phyloP scores from a whole-genome alignment of 2,329 filamentous ascomycete genomes.

The Apiospora saccharicola region DNA sequence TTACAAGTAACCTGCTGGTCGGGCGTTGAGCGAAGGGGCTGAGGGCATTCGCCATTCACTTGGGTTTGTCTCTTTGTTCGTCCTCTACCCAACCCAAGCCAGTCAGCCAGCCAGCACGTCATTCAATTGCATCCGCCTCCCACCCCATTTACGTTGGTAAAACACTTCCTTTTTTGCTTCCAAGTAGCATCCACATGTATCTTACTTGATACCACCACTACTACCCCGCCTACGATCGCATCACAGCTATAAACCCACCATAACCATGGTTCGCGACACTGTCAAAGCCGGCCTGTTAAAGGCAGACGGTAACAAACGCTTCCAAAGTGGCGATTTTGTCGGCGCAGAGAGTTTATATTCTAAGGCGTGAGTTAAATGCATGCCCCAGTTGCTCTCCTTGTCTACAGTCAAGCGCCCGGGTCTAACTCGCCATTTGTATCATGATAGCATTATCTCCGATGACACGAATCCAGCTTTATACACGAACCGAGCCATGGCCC shows the following conservation, averaged over 20 bases:
- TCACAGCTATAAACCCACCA: neutral
- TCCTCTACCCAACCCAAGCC: neutral
- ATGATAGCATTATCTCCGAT: slow-evolving; percentile 75
- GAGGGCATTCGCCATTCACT: neutral
- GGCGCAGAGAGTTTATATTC: slow-evolving; percentile 61
- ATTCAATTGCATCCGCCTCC: slow-evolving; percentile 1
- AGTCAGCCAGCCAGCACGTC: neutral
- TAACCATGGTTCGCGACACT: slow-evolving; percentile 22
- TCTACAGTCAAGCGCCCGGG: neutral
- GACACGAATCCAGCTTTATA: slow-evolving; percentile 80
- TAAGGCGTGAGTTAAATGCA: slow-evolving; percentile 62
- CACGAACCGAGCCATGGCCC: slow-evolving; percentile 87
- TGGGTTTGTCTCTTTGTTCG: slow-evolving; percentile 1
- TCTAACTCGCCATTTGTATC: neutral
- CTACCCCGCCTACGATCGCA: neutral
- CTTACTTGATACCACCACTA: neutral
- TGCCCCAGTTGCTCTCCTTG: neutral
- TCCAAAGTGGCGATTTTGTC: slow-evolving; percentile 59
- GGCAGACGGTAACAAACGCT: slow-evolving; percentile 53
- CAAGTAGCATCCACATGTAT: neutral
- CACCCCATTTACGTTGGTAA: neutral
- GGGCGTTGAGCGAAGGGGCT: neutral
- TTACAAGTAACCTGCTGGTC: neutral
- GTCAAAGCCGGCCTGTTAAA: slow-evolving; percentile 27
- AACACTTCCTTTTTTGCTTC: neutral